Percentiles rank a stretch among this genome's conserved stretches.
phyloP scores from a whole-genome alignment of 768 basidiomycete species.

The Steccherinum ochraceum region DNA sequence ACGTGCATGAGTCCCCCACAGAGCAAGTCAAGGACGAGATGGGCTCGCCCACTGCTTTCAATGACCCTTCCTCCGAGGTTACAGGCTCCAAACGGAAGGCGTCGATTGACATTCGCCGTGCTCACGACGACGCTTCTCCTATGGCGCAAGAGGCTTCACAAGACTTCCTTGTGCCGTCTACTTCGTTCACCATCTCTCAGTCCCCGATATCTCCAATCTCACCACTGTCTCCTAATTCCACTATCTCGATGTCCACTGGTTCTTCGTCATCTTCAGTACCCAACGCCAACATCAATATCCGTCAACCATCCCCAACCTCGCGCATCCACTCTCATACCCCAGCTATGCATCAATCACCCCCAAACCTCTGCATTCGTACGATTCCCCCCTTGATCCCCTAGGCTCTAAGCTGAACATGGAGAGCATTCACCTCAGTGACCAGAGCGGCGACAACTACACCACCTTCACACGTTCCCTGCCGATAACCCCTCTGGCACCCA shows the following conservation, averaged over 20 bases:
- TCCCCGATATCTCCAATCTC: not conserved
- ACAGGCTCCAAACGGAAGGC: not conserved
- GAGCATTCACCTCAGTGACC: not conserved
- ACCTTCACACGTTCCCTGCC: not conserved
- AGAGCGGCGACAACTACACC: not conserved
- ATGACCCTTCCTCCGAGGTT: too few species aligned
- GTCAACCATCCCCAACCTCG: not conserved
- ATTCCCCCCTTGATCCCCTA: not conserved
- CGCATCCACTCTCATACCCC: not conserved
- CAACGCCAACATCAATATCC: too few species aligned
- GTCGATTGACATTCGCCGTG: not conserved
- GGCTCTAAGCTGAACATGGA: not conserved
- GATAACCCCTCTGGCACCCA: not conserved
- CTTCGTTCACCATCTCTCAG: not conserved
- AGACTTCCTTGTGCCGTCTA: not conserved
- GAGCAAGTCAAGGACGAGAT: too few species aligned
- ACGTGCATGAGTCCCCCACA: conserved; percentile 14
- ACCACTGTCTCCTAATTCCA: not conserved
- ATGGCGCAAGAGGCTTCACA: too few species aligned
- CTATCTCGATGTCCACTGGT: too few species aligned
- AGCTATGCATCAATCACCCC: not conserved
- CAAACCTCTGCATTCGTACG: not conserved
- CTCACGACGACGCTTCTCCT: too few species aligned
- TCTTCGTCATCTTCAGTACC: too few species aligned
- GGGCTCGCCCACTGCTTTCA: too few species aligned